phyloP scores from a whole-genome alignment of 2,329 filamentous ascomycete genomes.

The Diaporthe sp. region DNA sequence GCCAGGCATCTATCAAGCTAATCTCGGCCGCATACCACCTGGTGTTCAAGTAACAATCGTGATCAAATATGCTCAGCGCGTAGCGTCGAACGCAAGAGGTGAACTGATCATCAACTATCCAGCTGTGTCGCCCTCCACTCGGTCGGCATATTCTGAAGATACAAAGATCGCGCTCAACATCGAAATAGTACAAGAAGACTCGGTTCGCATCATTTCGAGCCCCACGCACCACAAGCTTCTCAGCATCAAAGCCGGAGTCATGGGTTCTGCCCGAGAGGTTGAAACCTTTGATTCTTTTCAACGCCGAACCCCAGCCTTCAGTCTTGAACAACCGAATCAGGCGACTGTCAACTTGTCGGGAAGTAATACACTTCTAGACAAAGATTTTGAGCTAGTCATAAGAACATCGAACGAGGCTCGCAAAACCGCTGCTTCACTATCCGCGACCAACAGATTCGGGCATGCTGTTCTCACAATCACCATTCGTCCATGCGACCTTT shows the following conservation, averaged over 20 bases:
- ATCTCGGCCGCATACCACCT: background rate
- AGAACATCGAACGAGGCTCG: background rate
- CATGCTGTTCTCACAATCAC: background rate
- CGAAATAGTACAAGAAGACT: background rate
- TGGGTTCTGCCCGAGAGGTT: background rate
- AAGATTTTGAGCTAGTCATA: background rate
- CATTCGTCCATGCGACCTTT: background rate
- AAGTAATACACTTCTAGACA: background rate
- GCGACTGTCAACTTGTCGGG: background rate
- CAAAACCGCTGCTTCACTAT: background rate
- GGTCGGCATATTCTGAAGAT: background rate
- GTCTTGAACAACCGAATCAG: background rate
- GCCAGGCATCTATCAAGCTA: background rate
- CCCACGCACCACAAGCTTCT: background rate
- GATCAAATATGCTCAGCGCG: background rate
- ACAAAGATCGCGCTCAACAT: background rate
- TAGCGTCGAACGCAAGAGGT: background rate
- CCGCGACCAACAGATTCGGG: background rate
- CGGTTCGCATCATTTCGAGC: background rate
- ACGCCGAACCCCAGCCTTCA: too few species aligned
- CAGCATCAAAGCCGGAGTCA: background rate
- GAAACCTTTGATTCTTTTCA: background rate
- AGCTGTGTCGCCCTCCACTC: fast-evolving
- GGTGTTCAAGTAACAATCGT: background rate
- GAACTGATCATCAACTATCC: background rate